Conservation (phyloP, 768 basidiomycete genomes). For the Coprinopsis strossmayeri region DNA sequence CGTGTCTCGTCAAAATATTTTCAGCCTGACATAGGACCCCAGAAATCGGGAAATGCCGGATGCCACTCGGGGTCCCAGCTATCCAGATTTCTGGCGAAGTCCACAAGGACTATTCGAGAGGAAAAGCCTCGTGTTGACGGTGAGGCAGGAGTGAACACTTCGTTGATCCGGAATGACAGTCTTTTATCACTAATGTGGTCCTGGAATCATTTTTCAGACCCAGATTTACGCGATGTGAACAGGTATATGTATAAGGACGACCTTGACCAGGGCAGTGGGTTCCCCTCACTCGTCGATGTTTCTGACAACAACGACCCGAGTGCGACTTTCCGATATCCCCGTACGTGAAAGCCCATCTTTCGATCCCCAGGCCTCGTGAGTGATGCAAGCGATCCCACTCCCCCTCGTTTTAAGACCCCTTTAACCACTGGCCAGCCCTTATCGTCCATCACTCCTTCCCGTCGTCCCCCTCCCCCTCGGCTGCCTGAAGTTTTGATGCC, state of each 20-base stretch:
- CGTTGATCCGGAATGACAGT: constrained; percentile 12
- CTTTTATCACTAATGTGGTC: constrained; percentile 11
- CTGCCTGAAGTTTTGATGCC: constrained; percentile 17
- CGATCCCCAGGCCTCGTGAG: no score
- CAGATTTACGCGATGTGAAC: constrained; percentile 18
- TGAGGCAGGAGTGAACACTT: constrained; percentile 7
- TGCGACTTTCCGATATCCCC: constrained; percentile 24
- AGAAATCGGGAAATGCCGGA: constrained; percentile 14
- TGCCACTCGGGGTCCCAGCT: constrained; percentile 10
- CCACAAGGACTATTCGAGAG: background rate
- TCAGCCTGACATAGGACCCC: background rate
- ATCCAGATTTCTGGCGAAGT: background rate
- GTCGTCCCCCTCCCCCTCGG: constrained; percentile 7
- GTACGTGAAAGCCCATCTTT: constrained; percentile 18
- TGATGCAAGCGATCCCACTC: no score
- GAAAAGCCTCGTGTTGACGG: constrained; percentile 9
- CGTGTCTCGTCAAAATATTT: constrained; percentile 6
- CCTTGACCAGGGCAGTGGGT: constrained; percentile 6
- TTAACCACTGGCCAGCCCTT: constrained; percentile 10
- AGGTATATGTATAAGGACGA: constrained; percentile 6
- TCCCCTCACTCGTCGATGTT: constrained; percentile 1
- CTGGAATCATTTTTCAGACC: constrained; percentile 4
- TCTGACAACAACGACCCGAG: background rate
- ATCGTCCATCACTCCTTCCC: constrained; percentile 9
- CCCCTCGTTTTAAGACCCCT: constrained; percentile 5